phyloP scores from a whole-genome alignment of 192 early-diverging fungal species.

The Allomyces arbusculus region DNA sequence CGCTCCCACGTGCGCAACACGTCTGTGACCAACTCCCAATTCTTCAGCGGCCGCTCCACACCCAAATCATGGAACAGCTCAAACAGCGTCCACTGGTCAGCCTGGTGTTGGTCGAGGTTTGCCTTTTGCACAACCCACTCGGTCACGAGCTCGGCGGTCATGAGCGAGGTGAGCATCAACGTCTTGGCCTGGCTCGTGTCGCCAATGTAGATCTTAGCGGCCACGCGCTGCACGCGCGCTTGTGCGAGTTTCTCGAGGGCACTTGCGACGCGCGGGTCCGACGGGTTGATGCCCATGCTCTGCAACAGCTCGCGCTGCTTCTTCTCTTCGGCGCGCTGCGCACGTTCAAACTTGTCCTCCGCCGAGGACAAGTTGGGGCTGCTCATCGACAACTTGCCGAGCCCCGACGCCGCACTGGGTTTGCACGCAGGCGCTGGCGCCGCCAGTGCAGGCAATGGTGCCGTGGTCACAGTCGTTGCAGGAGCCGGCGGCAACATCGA shows the following conservation, averaged over 20 bases:
- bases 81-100: conserved; percentile 65
- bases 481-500: conserved; percentile 9
- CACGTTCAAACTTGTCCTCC: too few species aligned
- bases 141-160: conserved; percentile 50
- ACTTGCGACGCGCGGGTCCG: neutral
- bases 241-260: neutral
- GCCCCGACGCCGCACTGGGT: too few species aligned
- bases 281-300: too few species aligned
- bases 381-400: too few species aligned
- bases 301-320: too few species aligned
- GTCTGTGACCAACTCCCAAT: conserved; percentile 74
- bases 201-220: conserved; percentile 75
- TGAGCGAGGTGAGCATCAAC: conserved; percentile 49
- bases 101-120: conserved; percentile 15
- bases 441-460: conserved; percentile 4
- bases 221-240: conserved; percentile 19
- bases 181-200: conserved; percentile 56
- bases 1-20: conserved; percentile 68
- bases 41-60: conserved; percentile 70
- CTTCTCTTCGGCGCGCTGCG: too few species aligned
- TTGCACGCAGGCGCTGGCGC: too few species aligned
- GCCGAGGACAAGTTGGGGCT: too few species aligned
- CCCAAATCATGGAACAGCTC: conserved; percentile 70
- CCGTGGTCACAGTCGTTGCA: conserved; percentile 4
- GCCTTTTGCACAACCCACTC: conserved; percentile 41